Evolutionary conservation across 306 rosid species (phyloP).

Genomic region (Rosa rugosa): DNA sequence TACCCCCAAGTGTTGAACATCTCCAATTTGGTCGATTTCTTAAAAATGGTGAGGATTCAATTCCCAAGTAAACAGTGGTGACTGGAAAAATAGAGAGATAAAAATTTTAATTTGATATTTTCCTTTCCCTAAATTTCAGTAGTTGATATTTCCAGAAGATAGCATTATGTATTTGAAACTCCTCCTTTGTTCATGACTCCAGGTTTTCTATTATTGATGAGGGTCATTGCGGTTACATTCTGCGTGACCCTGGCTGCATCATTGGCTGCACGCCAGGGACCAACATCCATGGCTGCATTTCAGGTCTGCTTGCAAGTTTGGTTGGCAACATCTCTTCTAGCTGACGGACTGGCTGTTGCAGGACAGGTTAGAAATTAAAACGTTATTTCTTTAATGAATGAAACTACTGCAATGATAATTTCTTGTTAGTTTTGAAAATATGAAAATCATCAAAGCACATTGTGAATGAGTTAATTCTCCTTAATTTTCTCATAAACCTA

Average conservation of each 20-base stretch:
- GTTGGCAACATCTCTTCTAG: conserved; percentile 91
- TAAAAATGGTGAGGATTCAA: conserved; percentile 16
- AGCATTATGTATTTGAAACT: conserved; percentile 13
- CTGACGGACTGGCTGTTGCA: conserved; percentile 96
- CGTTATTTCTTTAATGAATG: background rate
- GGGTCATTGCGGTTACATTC: conserved; percentile 92
- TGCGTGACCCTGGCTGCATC: conserved; percentile 94
- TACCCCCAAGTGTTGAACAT: conserved; percentile 18
- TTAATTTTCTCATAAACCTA: background rate
- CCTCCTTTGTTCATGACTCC: conserved; percentile 26
- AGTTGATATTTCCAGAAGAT: background rate
- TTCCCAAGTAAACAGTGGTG: background rate
- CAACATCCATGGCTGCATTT: conserved; percentile 95
- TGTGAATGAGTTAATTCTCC: background rate
- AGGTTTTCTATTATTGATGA: conserved; percentile 85
- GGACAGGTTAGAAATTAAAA: conserved; percentile 69
- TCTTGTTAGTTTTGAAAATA: background rate
- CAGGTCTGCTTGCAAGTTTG: conserved; percentile 95
- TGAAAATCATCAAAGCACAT: background rate
- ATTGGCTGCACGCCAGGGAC: conserved; percentile 81
- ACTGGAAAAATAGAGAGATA: background rate
- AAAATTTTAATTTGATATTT: too few species aligned
- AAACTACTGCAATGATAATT: conserved; percentile 6
- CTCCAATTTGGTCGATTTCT: conserved; percentile 19
- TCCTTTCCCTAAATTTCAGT: background rate